These are phyloP conservation scores for Fusarium liriodendri DNA, from an alignment of 2,329 filamentous ascomycete genomes.

Conservation along the genomic window DNA sequence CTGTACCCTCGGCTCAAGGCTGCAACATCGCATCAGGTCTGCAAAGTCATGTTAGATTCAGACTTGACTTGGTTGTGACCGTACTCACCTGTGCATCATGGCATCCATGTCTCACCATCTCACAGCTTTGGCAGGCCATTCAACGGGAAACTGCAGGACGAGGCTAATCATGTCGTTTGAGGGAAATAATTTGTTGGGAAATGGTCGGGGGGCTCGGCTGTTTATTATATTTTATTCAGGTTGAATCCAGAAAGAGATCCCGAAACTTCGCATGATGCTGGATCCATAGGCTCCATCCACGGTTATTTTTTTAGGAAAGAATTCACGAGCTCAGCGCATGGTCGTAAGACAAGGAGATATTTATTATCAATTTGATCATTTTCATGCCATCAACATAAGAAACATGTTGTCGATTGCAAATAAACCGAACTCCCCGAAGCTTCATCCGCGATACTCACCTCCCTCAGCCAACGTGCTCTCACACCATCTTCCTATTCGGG, in stretches of 20 bases:
- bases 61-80: neutral
- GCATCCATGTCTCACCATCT: neutral
- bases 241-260: neutral
- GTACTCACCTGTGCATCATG: neutral
- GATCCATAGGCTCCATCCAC: neutral
- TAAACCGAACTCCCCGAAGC: neutral
- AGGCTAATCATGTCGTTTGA: neutral
- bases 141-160: neutral
- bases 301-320: neutral
- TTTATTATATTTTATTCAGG: neutral
- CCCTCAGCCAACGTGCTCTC: neutral
- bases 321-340: neutral
- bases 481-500: conserved; percentile 1
- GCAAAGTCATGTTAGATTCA: neutral
- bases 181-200: neutral
- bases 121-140: neutral
- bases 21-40: neutral
- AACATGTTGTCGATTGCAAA: neutral
- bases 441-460: neutral
- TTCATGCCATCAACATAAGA: neutral
- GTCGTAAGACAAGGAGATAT: neutral
- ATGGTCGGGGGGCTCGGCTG: neutral
- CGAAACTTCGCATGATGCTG: neutral
- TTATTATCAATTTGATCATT: neutral
- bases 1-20: neutral